A percentile compares a stretch with the other conserved stretches of the same genome.
These are phyloP conservation scores for Amyloporia xantha DNA, from an alignment of 768 basidiomycete genomes.

Conservation along the genomic window DNA sequence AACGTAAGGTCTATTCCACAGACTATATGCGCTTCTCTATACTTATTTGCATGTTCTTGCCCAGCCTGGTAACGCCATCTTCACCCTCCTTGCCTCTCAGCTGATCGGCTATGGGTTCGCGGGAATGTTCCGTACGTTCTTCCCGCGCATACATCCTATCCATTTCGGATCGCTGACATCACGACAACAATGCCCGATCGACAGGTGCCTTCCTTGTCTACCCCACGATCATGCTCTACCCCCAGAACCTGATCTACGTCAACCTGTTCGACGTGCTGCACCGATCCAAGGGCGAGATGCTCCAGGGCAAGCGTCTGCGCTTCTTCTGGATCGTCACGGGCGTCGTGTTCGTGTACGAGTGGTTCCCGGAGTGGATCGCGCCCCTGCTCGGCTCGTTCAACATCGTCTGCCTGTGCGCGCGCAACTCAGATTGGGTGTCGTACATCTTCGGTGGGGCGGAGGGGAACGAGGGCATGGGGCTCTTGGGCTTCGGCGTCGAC, in stretches of 20 bases:
- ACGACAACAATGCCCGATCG: not conserved
- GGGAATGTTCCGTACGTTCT: slow-evolving; percentile 14
- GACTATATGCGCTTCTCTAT: not conserved
- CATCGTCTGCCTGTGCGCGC: slow-evolving; percentile 4
- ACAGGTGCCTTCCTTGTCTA: slow-evolving; percentile 5
- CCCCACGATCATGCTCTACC: slow-evolving; percentile 6
- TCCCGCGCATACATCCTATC: not conserved
- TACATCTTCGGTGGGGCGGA: slow-evolving; percentile 7
- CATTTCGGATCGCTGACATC: no score
- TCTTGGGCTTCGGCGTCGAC: slow-evolving; percentile 5
- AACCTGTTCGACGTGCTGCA: slow-evolving; percentile 6
- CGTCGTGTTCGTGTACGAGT: slow-evolving; percentile 4
- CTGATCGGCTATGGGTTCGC: slow-evolving; percentile 21
- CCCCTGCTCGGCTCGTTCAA: slow-evolving; percentile 6
- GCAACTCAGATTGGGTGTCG: slow-evolving; percentile 8
- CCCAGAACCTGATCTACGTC: slow-evolving; percentile 7
- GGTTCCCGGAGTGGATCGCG: slow-evolving; percentile 6
- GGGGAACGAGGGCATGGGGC: slow-evolving; percentile 6
- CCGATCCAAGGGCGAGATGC: slow-evolving; percentile 4
- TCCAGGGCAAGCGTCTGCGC: slow-evolving; percentile 1
- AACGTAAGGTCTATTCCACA: not conserved
- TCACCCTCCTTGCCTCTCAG: slow-evolving; percentile 23
- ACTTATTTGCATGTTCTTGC: no score
- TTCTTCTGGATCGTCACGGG: slow-evolving; percentile 6
- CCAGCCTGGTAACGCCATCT: slow-evolving; percentile 16